A percentile compares a stretch with the other conserved stretches of the same genome.
phyloP scores from a whole-genome alignment of 2,329 filamentous ascomycete species.

The Calonectria ilicicola region DNA sequence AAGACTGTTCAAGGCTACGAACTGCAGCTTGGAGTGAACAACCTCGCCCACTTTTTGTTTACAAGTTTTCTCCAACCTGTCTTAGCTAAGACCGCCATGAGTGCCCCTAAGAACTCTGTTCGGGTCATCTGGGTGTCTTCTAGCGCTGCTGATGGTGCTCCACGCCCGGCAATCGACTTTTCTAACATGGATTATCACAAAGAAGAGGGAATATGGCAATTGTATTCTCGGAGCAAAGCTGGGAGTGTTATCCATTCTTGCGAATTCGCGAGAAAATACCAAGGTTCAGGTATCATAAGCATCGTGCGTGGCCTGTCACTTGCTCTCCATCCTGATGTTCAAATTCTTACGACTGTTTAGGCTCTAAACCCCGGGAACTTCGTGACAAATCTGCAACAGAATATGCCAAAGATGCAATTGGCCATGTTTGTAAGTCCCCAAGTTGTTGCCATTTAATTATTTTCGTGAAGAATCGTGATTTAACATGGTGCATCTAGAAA shows the following conservation, averaged over 20 bases:
- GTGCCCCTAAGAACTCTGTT: slow-evolving; percentile 41
- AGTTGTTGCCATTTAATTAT: too few relatives aligned
- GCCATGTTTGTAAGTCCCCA: slow-evolving; percentile 14
- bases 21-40: slow-evolving; percentile 54
- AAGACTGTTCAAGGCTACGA: slow-evolving; percentile 54
- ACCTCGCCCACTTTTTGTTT: slow-evolving; percentile 53
- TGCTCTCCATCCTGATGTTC: background rate
- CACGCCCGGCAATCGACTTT: slow-evolving; percentile 10
- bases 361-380: slow-evolving; percentile 26
- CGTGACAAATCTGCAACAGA: slow-evolving; percentile 21
- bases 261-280: slow-evolving; percentile 41
- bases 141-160: slow-evolving; percentile 2
- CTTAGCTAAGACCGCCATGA: slow-evolving; percentile 45
- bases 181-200: slow-evolving; percentile 37
- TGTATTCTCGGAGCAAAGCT: slow-evolving; percentile 43
- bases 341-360: background rate
- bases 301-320: background rate
- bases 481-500: too few relatives aligned
- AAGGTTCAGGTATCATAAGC: slow-evolving; percentile 19
- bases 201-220: slow-evolving; percentile 21
- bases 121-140: slow-evolving; percentile 46
- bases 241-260: slow-evolving; percentile 38
- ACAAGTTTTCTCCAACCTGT: slow-evolving; percentile 42
- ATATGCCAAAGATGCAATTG: background rate
- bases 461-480: background rate